phyloP scores from a whole-genome alignment of 116 monocot genomes.

The Papilionanthe hybrid region DNA sequence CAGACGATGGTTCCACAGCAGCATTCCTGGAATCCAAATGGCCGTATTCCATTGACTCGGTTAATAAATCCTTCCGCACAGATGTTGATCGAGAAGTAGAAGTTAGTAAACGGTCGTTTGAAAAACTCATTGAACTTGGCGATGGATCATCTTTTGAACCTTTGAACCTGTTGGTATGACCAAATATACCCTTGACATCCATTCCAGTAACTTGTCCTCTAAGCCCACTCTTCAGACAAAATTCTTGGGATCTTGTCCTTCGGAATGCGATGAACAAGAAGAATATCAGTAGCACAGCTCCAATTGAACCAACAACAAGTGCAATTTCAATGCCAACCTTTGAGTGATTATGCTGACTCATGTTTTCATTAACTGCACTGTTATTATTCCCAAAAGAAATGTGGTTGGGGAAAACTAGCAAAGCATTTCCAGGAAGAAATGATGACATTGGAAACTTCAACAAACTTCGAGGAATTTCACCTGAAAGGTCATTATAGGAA shows the following conservation, averaged over 20 bases:
- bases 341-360: constrained; percentile 12
- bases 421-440: constrained; percentile 77
- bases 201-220: constrained; percentile 26
- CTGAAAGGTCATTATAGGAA: constrained; percentile 74
- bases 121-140: constrained; percentile 50
- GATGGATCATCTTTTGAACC: constrained; percentile 42
- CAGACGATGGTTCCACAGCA: constrained; percentile 15
- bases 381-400: constrained; percentile 20
- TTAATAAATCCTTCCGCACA: constrained; percentile 41
- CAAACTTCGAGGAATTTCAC: constrained; percentile 58
- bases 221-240: constrained; percentile 42
- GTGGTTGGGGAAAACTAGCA: constrained; percentile 42
- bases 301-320: constrained; percentile 56
- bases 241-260: constrained; percentile 51
- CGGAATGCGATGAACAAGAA: constrained; percentile 45
- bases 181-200: constrained; percentile 45
- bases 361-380: constrained; percentile 15
- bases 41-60: constrained; percentile 41
- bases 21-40: constrained; percentile 36
- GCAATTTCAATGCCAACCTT: constrained; percentile 43
- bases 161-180: constrained; percentile 37
- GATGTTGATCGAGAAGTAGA: constrained; percentile 50
- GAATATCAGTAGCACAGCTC: constrained; percentile 44
- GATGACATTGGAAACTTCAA: constrained; percentile 48
- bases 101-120: constrained; percentile 71